phyloP scores from a whole-genome alignment of 768 basidiomycete species.

The Vishniacozyma victoriae region DNA sequence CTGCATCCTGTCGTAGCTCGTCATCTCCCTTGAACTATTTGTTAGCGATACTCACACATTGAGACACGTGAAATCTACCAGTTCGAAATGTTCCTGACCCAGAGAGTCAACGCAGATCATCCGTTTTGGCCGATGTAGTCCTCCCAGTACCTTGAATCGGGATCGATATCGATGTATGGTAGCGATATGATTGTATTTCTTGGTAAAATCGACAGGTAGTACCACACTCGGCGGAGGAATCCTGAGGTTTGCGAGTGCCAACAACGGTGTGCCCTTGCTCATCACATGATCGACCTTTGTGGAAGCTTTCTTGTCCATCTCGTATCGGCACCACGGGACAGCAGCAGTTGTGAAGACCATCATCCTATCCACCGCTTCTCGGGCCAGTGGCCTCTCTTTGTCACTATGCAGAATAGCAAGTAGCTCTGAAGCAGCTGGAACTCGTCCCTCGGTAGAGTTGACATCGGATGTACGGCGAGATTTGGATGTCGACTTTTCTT shows the following conservation, averaged over 20 bases:
- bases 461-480: slow-evolving; percentile 7
- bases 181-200: slow-evolving; percentile 64
- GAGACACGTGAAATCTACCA: slow-evolving; percentile 54
- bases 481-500: slow-evolving; percentile 5
- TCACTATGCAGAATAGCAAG: slow-evolving; percentile 54
- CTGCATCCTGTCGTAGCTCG: slow-evolving; percentile 92
- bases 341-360: slow-evolving; percentile 27
- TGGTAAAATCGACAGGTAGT: slow-evolving; percentile 63
- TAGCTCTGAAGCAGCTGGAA: slow-evolving; percentile 56
- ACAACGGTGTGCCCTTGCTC: slow-evolving; percentile 8
- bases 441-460: slow-evolving; percentile 52
- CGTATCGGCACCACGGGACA: slow-evolving; percentile 25
- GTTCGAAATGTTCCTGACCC: slow-evolving; percentile 64
- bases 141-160: slow-evolving; percentile 64
- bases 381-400: neutral
- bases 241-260: slow-evolving; percentile 51
- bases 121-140: slow-evolving; percentile 77
- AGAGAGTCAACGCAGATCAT: slow-evolving; percentile 62
- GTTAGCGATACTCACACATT: neutral
- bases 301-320: slow-evolving; percentile 2
- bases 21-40: slow-evolving; percentile 87
- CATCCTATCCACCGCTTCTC: slow-evolving; percentile 27
- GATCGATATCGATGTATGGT: slow-evolving; percentile 62
- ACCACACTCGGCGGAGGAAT: slow-evolving; percentile 81
- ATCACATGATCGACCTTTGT: slow-evolving; percentile 3